These are phyloP conservation scores for Tilletia horrida DNA, from an alignment of 1,284 basidiomycete genomes.

Conservation along the genomic window DNA sequence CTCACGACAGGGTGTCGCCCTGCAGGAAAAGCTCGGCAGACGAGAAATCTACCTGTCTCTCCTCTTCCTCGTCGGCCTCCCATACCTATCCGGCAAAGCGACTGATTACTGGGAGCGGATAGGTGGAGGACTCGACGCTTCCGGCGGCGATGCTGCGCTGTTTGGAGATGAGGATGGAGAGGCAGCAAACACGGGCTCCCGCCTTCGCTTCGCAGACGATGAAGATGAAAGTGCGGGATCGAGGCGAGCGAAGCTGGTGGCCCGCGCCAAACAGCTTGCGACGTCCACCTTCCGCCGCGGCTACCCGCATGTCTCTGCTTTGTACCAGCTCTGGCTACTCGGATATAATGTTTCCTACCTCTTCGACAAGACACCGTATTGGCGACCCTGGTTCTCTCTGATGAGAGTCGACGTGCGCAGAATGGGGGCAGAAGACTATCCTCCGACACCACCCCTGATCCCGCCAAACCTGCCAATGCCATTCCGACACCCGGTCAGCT, in stretches of 20 bases:
- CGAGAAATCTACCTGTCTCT: slow-evolving; percentile 30
- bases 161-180: slow-evolving; percentile 53
- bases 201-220: slow-evolving; percentile 12
- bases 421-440: slow-evolving; percentile 69
- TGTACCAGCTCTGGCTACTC: slow-evolving; percentile 77
- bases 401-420: slow-evolving; percentile 78
- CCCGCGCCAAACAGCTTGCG: slow-evolving; percentile 26
- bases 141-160: slow-evolving; percentile 58
- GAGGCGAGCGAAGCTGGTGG: slow-evolving; percentile 2
- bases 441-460: slow-evolving; percentile 21
- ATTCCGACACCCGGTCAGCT: slow-evolving; percentile 28
- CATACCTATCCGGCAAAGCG: slow-evolving; percentile 81
- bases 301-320: slow-evolving; percentile 78
- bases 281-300: slow-evolving; percentile 61
- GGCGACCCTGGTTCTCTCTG: slow-evolving; percentile 86
- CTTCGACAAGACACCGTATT: slow-evolving; percentile 80
- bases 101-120: slow-evolving; percentile 86
- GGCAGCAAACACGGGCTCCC: not conserved
- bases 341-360: slow-evolving; percentile 79
- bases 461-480: slow-evolving; percentile 35
- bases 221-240: not conserved
- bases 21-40: slow-evolving; percentile 32
- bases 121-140: slow-evolving; percentile 70
- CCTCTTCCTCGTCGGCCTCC: slow-evolving; percentile 69
- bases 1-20: slow-evolving; percentile 13